Evolutionary conservation across 2,329 filamentous ascomycete genomes (phyloP).

Genomic region (Fusarium pseudonygamai): DNA sequence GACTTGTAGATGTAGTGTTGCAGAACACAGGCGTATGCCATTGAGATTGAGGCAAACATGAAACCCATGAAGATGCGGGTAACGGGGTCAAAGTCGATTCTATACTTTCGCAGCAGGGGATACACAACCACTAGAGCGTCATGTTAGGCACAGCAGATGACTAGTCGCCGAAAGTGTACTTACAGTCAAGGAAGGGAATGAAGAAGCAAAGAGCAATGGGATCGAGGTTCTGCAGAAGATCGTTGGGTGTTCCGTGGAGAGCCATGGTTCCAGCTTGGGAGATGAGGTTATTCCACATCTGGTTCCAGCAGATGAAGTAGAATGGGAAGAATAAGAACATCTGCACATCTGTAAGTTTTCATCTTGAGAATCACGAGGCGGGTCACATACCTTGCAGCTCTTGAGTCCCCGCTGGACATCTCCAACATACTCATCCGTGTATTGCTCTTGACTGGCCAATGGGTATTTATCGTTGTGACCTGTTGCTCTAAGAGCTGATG

Average conservation of each 20-base stretch:
- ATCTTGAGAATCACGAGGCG: rapidly evolving
- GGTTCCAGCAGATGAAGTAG: conserved; percentile 10
- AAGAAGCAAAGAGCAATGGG: background rate
- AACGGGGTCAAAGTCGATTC: background rate
- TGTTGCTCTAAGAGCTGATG: background rate
- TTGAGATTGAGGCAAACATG: conserved; percentile 2
- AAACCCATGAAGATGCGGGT: conserved; percentile 7
- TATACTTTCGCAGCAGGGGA: background rate
- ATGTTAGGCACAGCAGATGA: rapidly evolving
- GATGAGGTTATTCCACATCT: conserved; percentile 12
- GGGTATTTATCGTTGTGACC: background rate
- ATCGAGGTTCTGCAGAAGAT: background rate
- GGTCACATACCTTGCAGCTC: background rate
- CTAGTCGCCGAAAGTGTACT: background rate
- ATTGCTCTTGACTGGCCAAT: background rate
- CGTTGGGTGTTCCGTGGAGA: background rate
- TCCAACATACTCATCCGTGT: conserved; percentile 3
- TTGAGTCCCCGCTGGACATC: conserved; percentile 4
- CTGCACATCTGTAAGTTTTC: background rate
- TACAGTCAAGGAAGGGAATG: background rate
- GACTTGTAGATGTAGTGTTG: conserved; percentile 3
- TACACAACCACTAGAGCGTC: background rate
- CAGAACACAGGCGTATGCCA: background rate
- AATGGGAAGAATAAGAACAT: conserved; percentile 9
- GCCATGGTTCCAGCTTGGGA: conserved; percentile 3